Base-by-base conservation (phyloP, 768 basidiomycete species). In the Leccinum arenicola region DNA sequence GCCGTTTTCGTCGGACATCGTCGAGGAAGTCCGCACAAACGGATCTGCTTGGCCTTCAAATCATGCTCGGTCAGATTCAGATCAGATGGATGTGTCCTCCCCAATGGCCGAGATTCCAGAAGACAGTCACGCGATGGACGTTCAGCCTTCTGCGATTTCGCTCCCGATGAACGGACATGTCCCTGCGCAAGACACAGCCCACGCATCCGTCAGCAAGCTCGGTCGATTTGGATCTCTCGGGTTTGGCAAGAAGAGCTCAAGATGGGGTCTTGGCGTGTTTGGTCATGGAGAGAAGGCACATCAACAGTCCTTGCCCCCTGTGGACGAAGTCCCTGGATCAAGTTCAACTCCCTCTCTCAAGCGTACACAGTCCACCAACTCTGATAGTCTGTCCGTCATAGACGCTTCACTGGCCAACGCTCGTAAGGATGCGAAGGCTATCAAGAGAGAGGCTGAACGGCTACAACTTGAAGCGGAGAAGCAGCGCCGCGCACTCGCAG, bases 381-480 rank as follows among this genome's bases (percentile, higher is more conserved):
- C 86, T 29, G 88, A 89, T 71, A 84, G 84, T 72, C 82, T 76
- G 50, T 89, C 88, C 8, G 67, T 86, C 52, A 82, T 23, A 79
- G 84, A 54, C 80, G 82, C 29, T 66, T 75, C 61, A 75, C 76
- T 35, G 68, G 75, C 27, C 67, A 76, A 52, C 71, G 21, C 74
- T 43, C 76, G 78, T 55, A 78, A 76, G 55, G 89, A 92, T 68
- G 76, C 82, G 62, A 91, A 93, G 80, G 85, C 86, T 73, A 75
- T 80, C 62, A 91, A 90, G 79, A 91, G 91, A 75, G 89, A 93
- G 73, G 88, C 88, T 3, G 86, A 90, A 67, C 84, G 88, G 40
- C 72, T 89, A 53, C 84, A 85, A 57, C 84, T 82, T 59, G 93
- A 95, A 73, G 89, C 90, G 19, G 92, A 95, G 78, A 84, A 87